A percentile compares a stretch with the other conserved stretches of the same genome.
Evolutionary conservation across 257 asterid genomes (phyloP).

Genomic region (Salvia rosmarinus): DNA sequence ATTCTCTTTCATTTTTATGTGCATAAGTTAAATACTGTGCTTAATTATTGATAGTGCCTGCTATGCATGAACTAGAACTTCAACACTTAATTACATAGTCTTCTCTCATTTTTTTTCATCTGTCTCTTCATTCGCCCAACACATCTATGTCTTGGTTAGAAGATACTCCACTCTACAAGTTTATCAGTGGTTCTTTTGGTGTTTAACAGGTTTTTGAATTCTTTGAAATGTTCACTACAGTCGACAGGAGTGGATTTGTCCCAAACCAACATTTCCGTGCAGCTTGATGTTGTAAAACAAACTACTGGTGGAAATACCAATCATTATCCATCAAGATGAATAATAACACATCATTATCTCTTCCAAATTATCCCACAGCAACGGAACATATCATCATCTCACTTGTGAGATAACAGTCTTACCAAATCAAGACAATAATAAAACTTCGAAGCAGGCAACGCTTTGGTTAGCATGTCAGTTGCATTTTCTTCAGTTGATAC

Average conservation of each 20-base stretch:
- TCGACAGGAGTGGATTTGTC: conserved; percentile 72
- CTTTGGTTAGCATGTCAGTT: no score
- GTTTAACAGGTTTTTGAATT: conserved; percentile 34
- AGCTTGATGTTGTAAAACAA: conserved; percentile 60
- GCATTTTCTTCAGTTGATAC: no score
- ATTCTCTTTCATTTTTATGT: background rate
- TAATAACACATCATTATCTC: no score
- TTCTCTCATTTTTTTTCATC: background rate
- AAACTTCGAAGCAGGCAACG: no score
- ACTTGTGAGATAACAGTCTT: no score
- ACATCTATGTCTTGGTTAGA: background rate
- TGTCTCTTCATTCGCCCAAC: background rate
- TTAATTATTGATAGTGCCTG: background rate
- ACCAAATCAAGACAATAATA: no score
- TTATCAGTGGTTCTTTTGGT: conserved; percentile 4
- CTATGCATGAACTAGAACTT: background rate
- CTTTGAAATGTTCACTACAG: conserved; percentile 52
- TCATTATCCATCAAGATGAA: conserved; percentile 38
- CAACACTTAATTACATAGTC: background rate
- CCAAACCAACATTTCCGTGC: conserved; percentile 60
- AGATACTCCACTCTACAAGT: background rate
- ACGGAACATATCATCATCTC: no score
- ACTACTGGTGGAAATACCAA: conserved; percentile 36
- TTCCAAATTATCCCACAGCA: no score
- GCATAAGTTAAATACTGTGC: background rate